These are phyloP conservation scores for Cladobotryum protrusum DNA, from an alignment of 2,329 filamentous ascomycete species.

Conservation along the genomic window DNA sequence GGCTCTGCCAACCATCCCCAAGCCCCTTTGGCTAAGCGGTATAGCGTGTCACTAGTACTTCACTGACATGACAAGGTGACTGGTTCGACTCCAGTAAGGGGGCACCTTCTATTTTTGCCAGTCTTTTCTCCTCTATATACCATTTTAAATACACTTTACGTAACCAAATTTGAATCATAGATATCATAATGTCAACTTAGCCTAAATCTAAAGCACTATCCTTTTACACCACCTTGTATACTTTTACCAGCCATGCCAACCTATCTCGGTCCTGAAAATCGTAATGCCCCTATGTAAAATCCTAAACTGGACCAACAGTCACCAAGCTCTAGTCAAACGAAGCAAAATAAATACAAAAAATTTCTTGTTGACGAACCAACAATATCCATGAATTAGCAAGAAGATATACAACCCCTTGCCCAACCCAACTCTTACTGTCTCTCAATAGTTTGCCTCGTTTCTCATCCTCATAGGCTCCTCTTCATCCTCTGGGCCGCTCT, in stretches of 20 bases:
- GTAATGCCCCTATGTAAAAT: no score
- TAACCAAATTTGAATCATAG: no score
- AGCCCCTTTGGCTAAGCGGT: constrained; percentile 13
- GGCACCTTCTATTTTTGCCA: constrained; percentile 3
- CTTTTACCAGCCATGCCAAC: no score
- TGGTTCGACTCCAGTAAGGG: constrained; percentile 13
- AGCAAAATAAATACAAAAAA: no score
- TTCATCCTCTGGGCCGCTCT: constrained; percentile 16
- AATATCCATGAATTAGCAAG: neutral
- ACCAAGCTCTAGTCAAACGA: no score
- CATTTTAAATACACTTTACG: no score
- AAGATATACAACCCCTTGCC: neutral
- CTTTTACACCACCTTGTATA: no score
- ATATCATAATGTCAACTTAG: neutral
- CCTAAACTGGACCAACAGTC: no score
- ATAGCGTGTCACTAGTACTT: constrained; percentile 12
- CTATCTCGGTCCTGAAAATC: no score
- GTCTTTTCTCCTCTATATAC: neutral
- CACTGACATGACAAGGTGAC: constrained; percentile 13
- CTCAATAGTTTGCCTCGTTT: constrained; percentile 15
- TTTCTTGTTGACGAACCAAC: no score
- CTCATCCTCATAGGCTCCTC: constrained; percentile 20
- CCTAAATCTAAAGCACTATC: no score
- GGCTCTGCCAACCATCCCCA: neutral
- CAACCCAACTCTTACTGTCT: constrained; percentile 1